Evolutionary conservation across 2,329 filamentous ascomycete genomes (phyloP).

Genomic region (Cordyceps fumosorosea): DNA sequence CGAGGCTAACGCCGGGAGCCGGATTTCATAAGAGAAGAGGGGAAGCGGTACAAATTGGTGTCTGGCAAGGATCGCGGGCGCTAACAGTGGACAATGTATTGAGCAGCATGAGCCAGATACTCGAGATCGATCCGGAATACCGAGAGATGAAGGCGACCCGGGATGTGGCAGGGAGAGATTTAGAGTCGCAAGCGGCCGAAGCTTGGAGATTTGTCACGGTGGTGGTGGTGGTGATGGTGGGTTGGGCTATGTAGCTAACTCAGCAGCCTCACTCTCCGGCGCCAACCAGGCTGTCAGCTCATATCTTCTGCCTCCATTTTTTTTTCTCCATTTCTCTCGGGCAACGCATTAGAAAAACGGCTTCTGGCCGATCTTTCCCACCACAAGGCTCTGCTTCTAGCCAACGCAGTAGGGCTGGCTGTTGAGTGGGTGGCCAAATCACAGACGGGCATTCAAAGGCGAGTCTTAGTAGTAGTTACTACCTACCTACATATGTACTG

Average conservation of each 20-base stretch:
- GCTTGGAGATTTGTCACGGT: background rate
- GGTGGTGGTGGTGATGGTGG: background rate
- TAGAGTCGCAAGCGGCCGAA: background rate
- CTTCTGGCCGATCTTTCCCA: slow-evolving; percentile 1
- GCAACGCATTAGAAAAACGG: background rate
- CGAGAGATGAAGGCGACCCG: background rate
- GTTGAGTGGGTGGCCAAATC: background rate
- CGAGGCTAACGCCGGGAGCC: background rate
- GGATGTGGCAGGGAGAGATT: background rate
- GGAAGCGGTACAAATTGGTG: background rate
- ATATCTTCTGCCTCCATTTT: background rate
- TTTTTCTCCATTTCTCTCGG: background rate
- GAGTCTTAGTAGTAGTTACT: no score
- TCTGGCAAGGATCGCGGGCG: background rate
- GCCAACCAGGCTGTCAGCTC: slow-evolving; percentile 2
- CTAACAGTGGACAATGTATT: background rate
- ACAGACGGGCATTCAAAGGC: background rate
- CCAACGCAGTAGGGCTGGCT: background rate
- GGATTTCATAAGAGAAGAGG: slow-evolving; percentile 2
- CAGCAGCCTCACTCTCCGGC: no score
- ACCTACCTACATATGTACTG: no score
- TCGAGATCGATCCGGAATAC: background rate
- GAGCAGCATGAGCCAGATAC: background rate
- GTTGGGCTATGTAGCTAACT: background rate
- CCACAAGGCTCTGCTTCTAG: background rate